Conservation (phyloP, 768 basidiomycete genomes). For the Porpolomopsis calyptriformis region DNA sequence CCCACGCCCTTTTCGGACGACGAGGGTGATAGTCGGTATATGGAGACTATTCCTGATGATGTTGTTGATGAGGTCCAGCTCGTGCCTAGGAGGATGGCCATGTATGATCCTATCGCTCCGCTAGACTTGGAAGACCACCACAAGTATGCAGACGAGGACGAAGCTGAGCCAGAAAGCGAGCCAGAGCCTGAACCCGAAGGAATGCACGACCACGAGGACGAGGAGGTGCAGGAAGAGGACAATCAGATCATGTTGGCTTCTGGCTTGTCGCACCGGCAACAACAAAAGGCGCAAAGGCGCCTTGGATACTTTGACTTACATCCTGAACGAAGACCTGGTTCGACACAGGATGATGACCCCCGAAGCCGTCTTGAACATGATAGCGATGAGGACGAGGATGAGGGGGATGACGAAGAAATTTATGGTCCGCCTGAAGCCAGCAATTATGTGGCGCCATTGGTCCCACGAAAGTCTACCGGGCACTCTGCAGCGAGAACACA, state of each 20-base stretch:
- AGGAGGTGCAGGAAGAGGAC: conserved; percentile 13
- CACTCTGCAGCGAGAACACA: not conserved
- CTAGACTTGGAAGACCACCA: conserved; percentile 20
- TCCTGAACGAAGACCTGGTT: conserved; percentile 50
- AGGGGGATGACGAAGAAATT: conserved; percentile 18
- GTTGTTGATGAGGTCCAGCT: conserved; percentile 41
- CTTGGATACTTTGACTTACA: conserved; percentile 72
- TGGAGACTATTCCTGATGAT: conserved; percentile 25
- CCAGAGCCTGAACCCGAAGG: conserved; percentile 6
- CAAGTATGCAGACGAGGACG: conserved; percentile 19
- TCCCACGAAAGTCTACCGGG: not conserved
- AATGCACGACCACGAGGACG: conserved; percentile 12
- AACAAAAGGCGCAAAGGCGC: conserved; percentile 32
- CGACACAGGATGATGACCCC: conserved; percentile 27
- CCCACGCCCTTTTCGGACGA: conserved; percentile 23
- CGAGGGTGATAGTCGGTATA: conserved; percentile 20
- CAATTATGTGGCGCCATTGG: conserved; percentile 3
- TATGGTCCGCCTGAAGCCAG: conserved; percentile 7
- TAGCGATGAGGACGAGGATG: conserved; percentile 15
- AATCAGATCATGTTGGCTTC: conserved; percentile 12
- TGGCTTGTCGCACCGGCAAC: conserved; percentile 16
- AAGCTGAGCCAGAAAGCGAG: not conserved
- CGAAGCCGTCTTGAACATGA: conserved; percentile 21
- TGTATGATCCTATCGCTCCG: conserved; percentile 11
- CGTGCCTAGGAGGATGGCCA: conserved; percentile 25